phyloP scores from a whole-genome alignment of 2,329 filamentous ascomycete genomes.

The Stagonosporopsis tanaceti region DNA sequence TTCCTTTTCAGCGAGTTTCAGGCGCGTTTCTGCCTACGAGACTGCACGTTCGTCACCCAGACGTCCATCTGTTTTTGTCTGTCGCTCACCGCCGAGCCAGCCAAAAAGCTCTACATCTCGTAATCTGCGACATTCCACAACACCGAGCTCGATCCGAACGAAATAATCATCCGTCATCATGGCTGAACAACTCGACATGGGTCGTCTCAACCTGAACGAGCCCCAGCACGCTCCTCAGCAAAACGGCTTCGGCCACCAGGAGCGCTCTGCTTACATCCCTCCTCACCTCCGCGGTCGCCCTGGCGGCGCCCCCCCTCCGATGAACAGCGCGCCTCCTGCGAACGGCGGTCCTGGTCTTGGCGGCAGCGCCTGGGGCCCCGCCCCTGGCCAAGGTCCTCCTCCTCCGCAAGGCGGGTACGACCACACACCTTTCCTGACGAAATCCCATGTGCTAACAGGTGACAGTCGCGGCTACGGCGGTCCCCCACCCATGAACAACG shows the following conservation, averaged over 20 bases:
- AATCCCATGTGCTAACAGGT: constrained; percentile 27
- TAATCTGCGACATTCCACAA: constrained; percentile 27
- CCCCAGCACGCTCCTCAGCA: constrained; percentile 64
- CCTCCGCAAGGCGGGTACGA: constrained; percentile 33
- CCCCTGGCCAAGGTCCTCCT: constrained; percentile 27
- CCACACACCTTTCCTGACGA: constrained; percentile 3
- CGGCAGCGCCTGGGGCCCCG: constrained; percentile 67
- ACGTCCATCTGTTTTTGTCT: constrained; percentile 35
- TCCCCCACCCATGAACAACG: constrained; percentile 58
- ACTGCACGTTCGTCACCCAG: constrained; percentile 44
- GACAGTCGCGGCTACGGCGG: constrained; percentile 43
- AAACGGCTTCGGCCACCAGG: constrained; percentile 58
- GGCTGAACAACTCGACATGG: constrained; percentile 77
- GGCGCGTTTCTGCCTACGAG: constrained; percentile 51
- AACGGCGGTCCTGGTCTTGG: constrained; percentile 65
- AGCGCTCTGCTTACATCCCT: constrained; percentile 81
- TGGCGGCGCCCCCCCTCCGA: constrained; percentile 44
- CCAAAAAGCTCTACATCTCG: constrained; percentile 29
- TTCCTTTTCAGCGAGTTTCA: constrained; percentile 52
- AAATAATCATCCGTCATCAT: constrained; percentile 38
- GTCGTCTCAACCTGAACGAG: constrained; percentile 73
- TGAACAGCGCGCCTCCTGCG: constrained; percentile 54
- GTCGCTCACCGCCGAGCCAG: constrained; percentile 43
- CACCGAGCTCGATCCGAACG: constrained; percentile 17
- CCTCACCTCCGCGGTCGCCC: constrained; percentile 74